Conservation (phyloP, 2,329 filamentous ascomycete species). For the Ceratocystis diversiconidia region DNA sequence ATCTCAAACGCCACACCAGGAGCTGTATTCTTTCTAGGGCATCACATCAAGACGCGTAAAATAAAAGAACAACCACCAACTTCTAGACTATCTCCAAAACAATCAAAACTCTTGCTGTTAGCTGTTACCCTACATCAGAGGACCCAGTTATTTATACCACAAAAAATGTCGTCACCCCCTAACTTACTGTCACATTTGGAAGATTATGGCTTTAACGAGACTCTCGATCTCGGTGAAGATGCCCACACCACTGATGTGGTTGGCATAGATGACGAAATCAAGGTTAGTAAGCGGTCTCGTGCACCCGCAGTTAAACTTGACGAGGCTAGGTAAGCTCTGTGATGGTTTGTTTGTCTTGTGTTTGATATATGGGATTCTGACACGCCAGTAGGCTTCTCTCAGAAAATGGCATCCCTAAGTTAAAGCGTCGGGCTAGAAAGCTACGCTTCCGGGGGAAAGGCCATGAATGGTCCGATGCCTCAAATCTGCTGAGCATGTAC, state of each 20-base stretch:
- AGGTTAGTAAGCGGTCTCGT: constrained; percentile 60
- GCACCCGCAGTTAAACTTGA: constrained; percentile 72
- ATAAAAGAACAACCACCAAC: no score
- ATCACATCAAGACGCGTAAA: constrained; percentile 11
- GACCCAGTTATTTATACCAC: background rate
- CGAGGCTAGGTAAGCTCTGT: constrained; percentile 45
- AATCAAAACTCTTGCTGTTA: background rate
- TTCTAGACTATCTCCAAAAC: no score
- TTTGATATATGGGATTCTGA: background rate
- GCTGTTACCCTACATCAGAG: background rate
- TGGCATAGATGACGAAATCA: constrained; percentile 77
- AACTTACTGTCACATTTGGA: constrained; percentile 49
- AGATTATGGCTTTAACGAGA: constrained; percentile 55
- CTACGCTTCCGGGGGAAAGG: constrained; percentile 84
- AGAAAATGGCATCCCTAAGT: constrained; percentile 64
- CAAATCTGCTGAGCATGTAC: constrained; percentile 73
- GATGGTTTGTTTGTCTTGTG: background rate
- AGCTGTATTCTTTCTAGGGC: constrained; percentile 13
- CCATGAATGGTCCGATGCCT: constrained; percentile 84
- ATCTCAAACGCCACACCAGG: background rate
- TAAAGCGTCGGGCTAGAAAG: constrained; percentile 56
- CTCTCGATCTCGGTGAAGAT: constrained; percentile 28
- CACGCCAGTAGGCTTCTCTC: constrained; percentile 53
- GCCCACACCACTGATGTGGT: constrained; percentile 38
- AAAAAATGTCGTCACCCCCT: background rate